Conservation (phyloP, 345 rosid genomes). For the Populus alba region DNA sequence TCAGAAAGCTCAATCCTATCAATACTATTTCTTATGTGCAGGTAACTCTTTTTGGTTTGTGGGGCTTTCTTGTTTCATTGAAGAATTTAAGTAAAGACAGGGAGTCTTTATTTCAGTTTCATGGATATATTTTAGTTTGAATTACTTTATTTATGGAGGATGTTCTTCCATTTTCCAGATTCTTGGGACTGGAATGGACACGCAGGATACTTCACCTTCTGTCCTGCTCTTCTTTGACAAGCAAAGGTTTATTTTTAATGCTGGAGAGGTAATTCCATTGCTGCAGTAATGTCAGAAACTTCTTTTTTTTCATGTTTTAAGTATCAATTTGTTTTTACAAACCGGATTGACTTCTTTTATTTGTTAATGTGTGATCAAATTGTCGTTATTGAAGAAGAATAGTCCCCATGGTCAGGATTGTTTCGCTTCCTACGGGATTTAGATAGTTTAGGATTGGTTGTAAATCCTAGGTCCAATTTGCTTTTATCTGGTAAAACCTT, state of each 20-base stretch:
- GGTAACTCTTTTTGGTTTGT: constrained; percentile 28
- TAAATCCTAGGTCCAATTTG: background rate
- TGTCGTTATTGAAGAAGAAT: background rate
- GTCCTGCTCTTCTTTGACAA: constrained; percentile 89
- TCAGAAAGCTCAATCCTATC: constrained; percentile 67
- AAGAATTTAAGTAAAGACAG: too few species aligned
- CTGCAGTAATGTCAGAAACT: background rate
- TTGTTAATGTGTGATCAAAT: background rate
- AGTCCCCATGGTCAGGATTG: background rate
- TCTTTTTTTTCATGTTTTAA: background rate
- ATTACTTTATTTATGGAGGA: too few species aligned
- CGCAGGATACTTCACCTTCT: constrained; percentile 90
- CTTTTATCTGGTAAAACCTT: background rate
- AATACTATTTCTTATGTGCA: constrained; percentile 89
- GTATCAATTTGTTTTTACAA: background rate
- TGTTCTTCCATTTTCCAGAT: constrained; percentile 38
- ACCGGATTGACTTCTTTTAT: background rate
- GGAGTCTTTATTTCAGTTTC: background rate
- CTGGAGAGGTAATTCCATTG: constrained; percentile 69
- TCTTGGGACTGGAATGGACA: constrained; percentile 96
- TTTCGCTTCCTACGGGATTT: background rate
- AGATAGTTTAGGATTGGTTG: background rate
- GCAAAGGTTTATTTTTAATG: constrained; percentile 88
- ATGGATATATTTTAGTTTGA: too few species aligned
- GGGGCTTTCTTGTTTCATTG: background rate